Evolutionary conservation across 371 early-diverging fungal genomes (phyloP).

Genomic region (Hamiltosporidium magnivora): DNA sequence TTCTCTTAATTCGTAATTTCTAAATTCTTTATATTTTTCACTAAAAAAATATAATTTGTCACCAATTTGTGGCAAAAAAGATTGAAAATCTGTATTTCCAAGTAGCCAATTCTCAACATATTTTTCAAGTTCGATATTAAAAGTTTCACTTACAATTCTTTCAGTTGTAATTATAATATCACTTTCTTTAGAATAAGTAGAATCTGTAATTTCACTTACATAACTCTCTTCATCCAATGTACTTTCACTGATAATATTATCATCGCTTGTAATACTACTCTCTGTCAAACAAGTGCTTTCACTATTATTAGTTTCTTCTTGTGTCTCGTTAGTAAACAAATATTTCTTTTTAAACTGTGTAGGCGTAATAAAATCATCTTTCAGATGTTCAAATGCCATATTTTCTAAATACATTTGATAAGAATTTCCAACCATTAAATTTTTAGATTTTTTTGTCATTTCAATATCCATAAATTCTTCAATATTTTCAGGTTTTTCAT

Average conservation of each 20-base stretch:
- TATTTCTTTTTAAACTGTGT: not conserved
- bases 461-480: not conserved
- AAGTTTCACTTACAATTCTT: not conserved
- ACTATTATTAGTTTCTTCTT: not conserved
- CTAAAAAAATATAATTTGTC: not conserved
- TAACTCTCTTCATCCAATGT: not conserved
- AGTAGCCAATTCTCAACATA: not conserved
- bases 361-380: slow-evolving; percentile 1
- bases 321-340: not conserved
- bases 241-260: not conserved
- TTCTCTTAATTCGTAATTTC: too few species aligned
- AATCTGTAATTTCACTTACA: not conserved
- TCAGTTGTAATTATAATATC: not conserved
- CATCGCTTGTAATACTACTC: not conserved
- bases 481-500: slow-evolving; percentile 4
- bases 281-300: not conserved
- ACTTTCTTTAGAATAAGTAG: not conserved
- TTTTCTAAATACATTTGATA: not conserved
- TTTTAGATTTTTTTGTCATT: not conserved
- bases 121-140: not conserved
- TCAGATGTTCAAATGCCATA: not conserved
- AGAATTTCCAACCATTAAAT: not conserved
- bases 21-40: too few species aligned
- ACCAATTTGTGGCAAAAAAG: not conserved
- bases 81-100: not conserved